Evolutionary conservation across 106 monocot genomes (phyloP).

Genomic region (Platanthera guangdongensis): DNA sequence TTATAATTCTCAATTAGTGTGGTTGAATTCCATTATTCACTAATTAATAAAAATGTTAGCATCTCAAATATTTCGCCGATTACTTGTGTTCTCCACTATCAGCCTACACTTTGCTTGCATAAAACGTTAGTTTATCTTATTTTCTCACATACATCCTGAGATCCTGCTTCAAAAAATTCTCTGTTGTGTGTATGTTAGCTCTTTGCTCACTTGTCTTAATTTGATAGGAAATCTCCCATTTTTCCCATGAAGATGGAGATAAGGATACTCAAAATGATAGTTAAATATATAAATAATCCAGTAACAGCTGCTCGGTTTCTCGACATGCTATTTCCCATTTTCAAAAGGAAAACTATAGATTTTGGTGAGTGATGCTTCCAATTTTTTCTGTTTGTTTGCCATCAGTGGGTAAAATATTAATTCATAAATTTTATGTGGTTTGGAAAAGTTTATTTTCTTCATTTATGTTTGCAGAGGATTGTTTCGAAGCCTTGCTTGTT

Average conservation of each 20-base stretch:
- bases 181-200: background rate
- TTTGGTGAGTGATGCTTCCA: slow-evolving; percentile 31
- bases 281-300: slow-evolving; percentile 48
- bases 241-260: slow-evolving; percentile 43
- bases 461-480: slow-evolving; percentile 49
- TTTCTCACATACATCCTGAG: background rate
- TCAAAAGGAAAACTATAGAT: slow-evolving; percentile 50
- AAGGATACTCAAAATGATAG: slow-evolving; percentile 60
- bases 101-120: background rate
- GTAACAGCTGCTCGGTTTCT: slow-evolving; percentile 42
- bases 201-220: slow-evolving; percentile 9
- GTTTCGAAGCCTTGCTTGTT: slow-evolving; percentile 45
- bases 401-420: background rate
- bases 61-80: background rate
- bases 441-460: background rate
- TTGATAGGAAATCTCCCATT: slow-evolving; percentile 46
- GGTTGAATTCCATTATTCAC: background rate
- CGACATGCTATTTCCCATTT: slow-evolving; percentile 60
- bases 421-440: background rate
- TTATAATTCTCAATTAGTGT: background rate
- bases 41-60: background rate
- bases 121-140: background rate
- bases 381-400: background rate
- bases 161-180: background rate
- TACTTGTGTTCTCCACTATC: background rate